A percentile compares a stretch with the other conserved stretches of the same genome.
Evolutionary conservation across 345 rosid species (phyloP).

Genomic region (Eucalyptus pauciflora): DNA sequence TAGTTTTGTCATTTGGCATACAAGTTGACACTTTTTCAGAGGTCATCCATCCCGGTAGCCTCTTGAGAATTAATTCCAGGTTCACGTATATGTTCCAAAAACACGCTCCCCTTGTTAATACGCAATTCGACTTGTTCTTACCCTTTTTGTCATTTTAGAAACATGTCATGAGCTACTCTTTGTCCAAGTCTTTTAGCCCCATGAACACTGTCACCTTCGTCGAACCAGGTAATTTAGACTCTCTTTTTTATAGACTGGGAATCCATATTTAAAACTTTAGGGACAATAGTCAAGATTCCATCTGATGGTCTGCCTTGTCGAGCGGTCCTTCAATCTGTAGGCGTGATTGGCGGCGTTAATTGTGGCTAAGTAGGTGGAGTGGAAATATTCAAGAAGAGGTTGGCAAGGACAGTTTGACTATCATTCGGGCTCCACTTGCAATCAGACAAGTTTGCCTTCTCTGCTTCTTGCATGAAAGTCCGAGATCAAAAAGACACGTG

Average conservation of each 20-base stretch:
- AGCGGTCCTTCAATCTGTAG: neutral
- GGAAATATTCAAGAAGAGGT: neutral
- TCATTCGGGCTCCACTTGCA: neutral
- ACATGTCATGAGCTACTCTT: neutral
- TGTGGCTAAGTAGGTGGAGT: neutral
- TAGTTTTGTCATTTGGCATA: neutral
- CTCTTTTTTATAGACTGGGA: neutral
- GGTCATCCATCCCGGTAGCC: neutral
- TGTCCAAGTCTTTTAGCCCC: neutral
- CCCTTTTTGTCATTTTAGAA: neutral
- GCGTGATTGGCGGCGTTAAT: conserved; percentile 41
- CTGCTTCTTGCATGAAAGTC: neutral
- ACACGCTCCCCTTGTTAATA: neutral
- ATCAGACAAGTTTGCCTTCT: neutral
- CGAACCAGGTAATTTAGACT: neutral
- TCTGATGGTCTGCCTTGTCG: neutral
- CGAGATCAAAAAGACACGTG: neutral
- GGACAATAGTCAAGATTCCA: neutral
- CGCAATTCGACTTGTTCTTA: too few species aligned
- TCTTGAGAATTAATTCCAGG: neutral
- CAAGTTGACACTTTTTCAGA: too few species aligned
- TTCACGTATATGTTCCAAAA: neutral
- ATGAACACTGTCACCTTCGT: too few species aligned
- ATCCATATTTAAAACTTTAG: neutral
- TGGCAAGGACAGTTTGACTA: neutral